phyloP scores from a whole-genome alignment of 352 stramenopile genomes.

The Pythium chondricola region DNA sequence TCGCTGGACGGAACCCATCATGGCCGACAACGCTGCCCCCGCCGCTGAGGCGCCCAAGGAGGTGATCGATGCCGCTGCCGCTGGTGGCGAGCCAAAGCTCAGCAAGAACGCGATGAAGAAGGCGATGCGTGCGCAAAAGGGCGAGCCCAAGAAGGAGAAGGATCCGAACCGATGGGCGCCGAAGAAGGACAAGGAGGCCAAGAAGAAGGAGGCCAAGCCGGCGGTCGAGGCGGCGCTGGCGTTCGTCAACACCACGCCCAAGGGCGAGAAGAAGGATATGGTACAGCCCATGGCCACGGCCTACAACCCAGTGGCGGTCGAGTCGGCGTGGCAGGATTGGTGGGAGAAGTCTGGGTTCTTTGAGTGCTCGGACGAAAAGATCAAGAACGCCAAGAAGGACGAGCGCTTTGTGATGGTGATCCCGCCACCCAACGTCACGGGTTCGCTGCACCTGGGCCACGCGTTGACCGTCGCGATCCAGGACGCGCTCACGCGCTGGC shows the following conservation, averaged over 20 bases:
- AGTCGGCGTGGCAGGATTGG: conserved; percentile 98
- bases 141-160: conserved; percentile 93
- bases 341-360: conserved; percentile 97
- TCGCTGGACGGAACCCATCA: no score
- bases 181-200: conserved; percentile 82
- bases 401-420: conserved; percentile 98
- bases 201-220: conserved; percentile 68
- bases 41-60: no score
- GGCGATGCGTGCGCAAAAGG: conserved; percentile 81
- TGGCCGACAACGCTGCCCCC: conserved; percentile 15
- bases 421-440: conserved; percentile 80
- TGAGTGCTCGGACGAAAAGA: conserved; percentile 86
- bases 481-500: conserved; percentile 96
- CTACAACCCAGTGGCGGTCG: conserved; percentile 96
- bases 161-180: conserved; percentile 89
- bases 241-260: conserved; percentile 93
- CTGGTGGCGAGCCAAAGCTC: conserved; percentile 60
- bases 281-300: conserved; percentile 82
- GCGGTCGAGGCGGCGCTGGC: conserved; percentile 20
- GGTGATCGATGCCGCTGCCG: no score
- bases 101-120: conserved; percentile 97
- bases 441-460: conserved; percentile 96
- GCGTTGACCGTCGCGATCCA: conserved; percentile 97
- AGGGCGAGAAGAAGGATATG: conserved; percentile 95
- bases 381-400: conserved; percentile 57